A percentile compares a stretch with the other conserved stretches of the same genome.
These are phyloP conservation scores for Trichoderma lentiforme DNA, from an alignment of 2,329 filamentous ascomycete species.

Conservation along the genomic window DNA sequence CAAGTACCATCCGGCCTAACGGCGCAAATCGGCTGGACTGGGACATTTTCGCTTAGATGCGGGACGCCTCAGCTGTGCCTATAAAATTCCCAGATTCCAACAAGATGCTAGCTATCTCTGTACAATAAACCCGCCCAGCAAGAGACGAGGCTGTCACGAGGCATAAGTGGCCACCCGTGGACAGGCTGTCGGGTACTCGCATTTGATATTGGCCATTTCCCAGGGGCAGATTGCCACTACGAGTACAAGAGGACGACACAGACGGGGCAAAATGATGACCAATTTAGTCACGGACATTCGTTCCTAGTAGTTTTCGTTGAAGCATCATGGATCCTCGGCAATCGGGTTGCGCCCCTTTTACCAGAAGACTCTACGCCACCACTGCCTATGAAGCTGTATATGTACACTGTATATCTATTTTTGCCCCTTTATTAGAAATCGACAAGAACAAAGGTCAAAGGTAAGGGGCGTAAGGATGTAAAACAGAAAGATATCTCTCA, in stretches of 20 bases:
- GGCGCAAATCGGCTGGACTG: slow-evolving; percentile 8
- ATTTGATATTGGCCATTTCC: not conserved
- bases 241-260: not conserved
- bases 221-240: not conserved
- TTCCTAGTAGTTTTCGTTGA: slow-evolving; percentile 6
- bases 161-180: not conserved
- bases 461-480: not conserved
- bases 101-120: not conserved
- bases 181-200: not conserved
- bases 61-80: not conserved
- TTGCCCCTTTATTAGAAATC: not conserved
- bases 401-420: not conserved
- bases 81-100: not conserved
- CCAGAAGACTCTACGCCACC: not conserved
- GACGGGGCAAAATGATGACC: not conserved
- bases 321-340: slow-evolving; percentile 8
- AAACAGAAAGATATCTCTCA: not conserved
- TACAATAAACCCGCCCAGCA: not conserved
- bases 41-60: slow-evolving; percentile 6
- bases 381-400: not conserved
- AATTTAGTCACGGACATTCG: not conserved
- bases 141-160: not conserved
- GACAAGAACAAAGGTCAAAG: not conserved
- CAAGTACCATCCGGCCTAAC: not conserved
- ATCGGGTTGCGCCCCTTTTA: not conserved